A percentile compares a stretch with the other conserved stretches of the same genome.
Evolutionary conservation across 2,329 filamentous ascomycete species (phyloP).

Genomic region (Fusarium sp.): DNA sequence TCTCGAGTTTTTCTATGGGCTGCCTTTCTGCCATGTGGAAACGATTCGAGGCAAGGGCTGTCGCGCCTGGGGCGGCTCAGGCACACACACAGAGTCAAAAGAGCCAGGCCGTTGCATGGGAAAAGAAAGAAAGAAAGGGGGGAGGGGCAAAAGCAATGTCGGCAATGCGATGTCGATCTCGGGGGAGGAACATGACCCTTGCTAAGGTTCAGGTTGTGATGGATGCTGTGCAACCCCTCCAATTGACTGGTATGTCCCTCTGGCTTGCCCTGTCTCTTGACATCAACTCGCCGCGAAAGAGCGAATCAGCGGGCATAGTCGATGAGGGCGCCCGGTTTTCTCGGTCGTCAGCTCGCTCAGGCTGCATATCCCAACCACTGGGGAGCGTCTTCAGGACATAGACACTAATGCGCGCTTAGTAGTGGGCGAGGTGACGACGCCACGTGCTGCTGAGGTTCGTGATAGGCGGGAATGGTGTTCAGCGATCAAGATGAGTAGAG

Average conservation of each 20-base stretch:
- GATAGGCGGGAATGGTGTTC: slow-evolving; percentile 24
- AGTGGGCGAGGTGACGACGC: slow-evolving; percentile 19
- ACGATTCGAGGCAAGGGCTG: slow-evolving; percentile 13
- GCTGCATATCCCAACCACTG: neutral
- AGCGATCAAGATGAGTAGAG: slow-evolving; percentile 14
- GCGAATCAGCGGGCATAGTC: neutral
- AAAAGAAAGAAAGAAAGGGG: slow-evolving; percentile 11
- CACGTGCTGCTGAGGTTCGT: slow-evolving; percentile 13
- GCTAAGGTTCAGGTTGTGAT: neutral
- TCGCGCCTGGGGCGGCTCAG: slow-evolving; percentile 2
- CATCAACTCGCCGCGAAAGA: neutral
- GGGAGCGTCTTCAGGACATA: neutral
- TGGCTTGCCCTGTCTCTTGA: neutral
- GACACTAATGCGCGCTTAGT: neutral
- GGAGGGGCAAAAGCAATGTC: slow-evolving; percentile 10
- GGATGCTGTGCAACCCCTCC: slow-evolving; percentile 9
- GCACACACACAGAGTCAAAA: neutral
- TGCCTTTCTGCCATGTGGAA: slow-evolving; percentile 5
- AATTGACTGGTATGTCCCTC: slow-evolving; percentile 11
- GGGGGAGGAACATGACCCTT: slow-evolving; percentile 13
- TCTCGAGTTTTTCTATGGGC: slow-evolving; percentile 1
- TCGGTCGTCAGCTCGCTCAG: neutral
- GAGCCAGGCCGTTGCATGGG: slow-evolving; percentile 6
- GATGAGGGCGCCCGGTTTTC: neutral
- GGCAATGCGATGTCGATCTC: slow-evolving; percentile 29